These are phyloP conservation scores for Daldinia concentrica DNA, from an alignment of 495 filamentous ascomycete genomes.

Conservation along the genomic window DNA sequence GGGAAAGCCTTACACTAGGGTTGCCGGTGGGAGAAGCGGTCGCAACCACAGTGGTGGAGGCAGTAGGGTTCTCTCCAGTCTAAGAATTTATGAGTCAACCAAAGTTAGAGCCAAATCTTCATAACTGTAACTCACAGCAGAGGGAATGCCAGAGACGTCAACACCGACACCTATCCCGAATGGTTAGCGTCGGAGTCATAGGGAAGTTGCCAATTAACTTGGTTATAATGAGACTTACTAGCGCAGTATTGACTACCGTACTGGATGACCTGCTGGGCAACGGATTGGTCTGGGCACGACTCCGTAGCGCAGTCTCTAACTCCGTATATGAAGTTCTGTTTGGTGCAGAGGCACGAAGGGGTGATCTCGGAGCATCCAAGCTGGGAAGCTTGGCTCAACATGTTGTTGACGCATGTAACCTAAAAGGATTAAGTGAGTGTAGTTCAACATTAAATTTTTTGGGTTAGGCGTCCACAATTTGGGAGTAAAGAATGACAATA, in stretches of 20 bases:
- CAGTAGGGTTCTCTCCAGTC: slow-evolving; percentile 29
- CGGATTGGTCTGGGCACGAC: slow-evolving; percentile 62
- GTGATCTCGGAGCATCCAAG: slow-evolving; percentile 69
- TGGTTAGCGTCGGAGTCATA: slow-evolving; percentile 11
- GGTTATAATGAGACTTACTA: slow-evolving; percentile 23
- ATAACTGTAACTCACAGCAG: slow-evolving; percentile 34
- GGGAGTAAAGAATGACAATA: slow-evolving; percentile 16
- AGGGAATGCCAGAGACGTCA: slow-evolving; percentile 36
- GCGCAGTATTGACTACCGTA: slow-evolving; percentile 51
- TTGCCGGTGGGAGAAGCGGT: slow-evolving; percentile 33
- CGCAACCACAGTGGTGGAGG: slow-evolving; percentile 34
- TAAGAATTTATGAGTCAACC: slow-evolving; percentile 3
- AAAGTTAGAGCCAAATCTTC: not conserved
- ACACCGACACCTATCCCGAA: slow-evolving; percentile 35
- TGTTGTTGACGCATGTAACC: slow-evolving; percentile 77
- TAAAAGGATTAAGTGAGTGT: slow-evolving; percentile 45
- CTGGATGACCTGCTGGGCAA: slow-evolving; percentile 45
- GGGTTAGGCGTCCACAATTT: not conserved
- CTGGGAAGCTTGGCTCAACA: slow-evolving; percentile 68
- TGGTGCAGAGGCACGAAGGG: slow-evolving; percentile 74
- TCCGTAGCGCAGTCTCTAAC: slow-evolving; percentile 80
- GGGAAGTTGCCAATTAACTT: not conserved
- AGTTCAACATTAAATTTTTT: not conserved
- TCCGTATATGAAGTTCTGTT: slow-evolving; percentile 73
- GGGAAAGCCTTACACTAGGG: slow-evolving; percentile 13